These are phyloP conservation scores for Amoeboaphelidium occidentale DNA, from an alignment of 371 early-diverging fungal genomes.

Conservation along the genomic window DNA sequence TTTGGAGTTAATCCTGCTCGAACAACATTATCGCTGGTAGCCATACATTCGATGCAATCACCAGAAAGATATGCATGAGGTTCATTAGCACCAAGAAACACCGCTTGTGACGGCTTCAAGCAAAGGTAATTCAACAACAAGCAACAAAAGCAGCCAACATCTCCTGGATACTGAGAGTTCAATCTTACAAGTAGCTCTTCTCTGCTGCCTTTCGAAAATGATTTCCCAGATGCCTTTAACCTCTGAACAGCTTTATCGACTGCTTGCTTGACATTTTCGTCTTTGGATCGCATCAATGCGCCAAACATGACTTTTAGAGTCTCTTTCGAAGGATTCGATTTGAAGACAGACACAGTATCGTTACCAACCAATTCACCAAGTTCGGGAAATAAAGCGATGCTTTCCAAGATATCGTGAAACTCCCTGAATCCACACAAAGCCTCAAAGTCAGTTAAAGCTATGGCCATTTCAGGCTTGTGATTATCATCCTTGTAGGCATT, in stretches of 20 bases:
- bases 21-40: slow-evolving; percentile 87
- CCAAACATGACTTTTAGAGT: slow-evolving; percentile 36
- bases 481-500: slow-evolving; percentile 66
- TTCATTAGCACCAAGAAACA: slow-evolving; percentile 84
- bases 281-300: slow-evolving; percentile 33
- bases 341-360: not conserved
- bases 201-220: slow-evolving; percentile 4
- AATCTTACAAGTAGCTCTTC: slow-evolving; percentile 45
- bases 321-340: slow-evolving; percentile 10
- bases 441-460: slow-evolving; percentile 29
- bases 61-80: slow-evolving; percentile 91
- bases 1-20: slow-evolving; percentile 95
- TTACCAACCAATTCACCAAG: not conserved
- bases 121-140: slow-evolving; percentile 64
- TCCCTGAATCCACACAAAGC: slow-evolving; percentile 87
- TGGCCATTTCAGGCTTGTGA: slow-evolving; percentile 87
- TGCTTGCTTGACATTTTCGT: slow-evolving; percentile 20
- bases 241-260: slow-evolving; percentile 26
- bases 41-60: slow-evolving; percentile 96
- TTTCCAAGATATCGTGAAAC: slow-evolving; percentile 63
- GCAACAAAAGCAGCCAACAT: slow-evolving; percentile 66
- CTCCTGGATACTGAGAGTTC: slow-evolving; percentile 63
- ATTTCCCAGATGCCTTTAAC: slow-evolving; percentile 8
- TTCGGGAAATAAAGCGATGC: slow-evolving; percentile 32
- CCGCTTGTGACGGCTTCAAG: slow-evolving; percentile 61